Evolutionary conservation across 73 alveolate species (phyloP).

Genomic region (Blepharisma stoltei): DNA sequence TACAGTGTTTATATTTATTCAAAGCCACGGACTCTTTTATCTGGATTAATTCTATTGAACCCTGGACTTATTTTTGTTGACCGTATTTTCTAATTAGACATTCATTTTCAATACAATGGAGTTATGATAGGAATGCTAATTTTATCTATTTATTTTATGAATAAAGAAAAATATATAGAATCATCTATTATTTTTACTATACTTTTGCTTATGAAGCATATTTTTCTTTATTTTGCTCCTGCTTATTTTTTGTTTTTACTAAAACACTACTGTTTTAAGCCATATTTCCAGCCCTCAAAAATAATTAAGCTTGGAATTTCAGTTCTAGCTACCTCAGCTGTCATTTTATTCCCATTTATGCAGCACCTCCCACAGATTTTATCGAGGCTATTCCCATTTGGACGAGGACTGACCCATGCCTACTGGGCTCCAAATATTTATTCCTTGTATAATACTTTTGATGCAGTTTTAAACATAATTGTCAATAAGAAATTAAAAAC

Average conservation of each 20-base stretch:
- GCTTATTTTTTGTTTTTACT: conserved; percentile 43
- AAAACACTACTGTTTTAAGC: conserved; percentile 37
- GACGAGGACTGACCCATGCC: conserved; percentile 87
- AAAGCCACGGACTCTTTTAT: background rate
- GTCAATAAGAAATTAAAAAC: background rate
- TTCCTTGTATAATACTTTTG: conserved; percentile 68
- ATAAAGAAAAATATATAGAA: background rate
- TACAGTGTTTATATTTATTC: conserved; percentile 44
- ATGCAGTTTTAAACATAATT: conserved; percentile 33
- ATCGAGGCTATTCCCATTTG: conserved; percentile 79
- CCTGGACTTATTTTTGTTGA: conserved; percentile 27
- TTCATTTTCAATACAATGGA: conserved; percentile 57
- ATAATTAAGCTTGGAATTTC: conserved; percentile 5
- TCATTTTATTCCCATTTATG: background rate
- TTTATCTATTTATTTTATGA: conserved; percentile 28
- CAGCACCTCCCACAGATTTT: background rate
- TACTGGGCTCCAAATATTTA: conserved; percentile 95
- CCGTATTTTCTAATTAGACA: conserved; percentile 24
- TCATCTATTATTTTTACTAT: background rate
- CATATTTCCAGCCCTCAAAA: background rate
- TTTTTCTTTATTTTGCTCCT: conserved; percentile 49
- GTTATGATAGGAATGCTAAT: conserved; percentile 40
- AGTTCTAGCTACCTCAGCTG: background rate
- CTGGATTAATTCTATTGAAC: conserved; percentile 4
- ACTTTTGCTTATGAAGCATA: conserved; percentile 32